A percentile compares a stretch with the other conserved stretches of the same genome.
Evolutionary conservation across 2,329 filamentous ascomycete genomes (phyloP).

Genomic region (Cercospora brassicicola): DNA sequence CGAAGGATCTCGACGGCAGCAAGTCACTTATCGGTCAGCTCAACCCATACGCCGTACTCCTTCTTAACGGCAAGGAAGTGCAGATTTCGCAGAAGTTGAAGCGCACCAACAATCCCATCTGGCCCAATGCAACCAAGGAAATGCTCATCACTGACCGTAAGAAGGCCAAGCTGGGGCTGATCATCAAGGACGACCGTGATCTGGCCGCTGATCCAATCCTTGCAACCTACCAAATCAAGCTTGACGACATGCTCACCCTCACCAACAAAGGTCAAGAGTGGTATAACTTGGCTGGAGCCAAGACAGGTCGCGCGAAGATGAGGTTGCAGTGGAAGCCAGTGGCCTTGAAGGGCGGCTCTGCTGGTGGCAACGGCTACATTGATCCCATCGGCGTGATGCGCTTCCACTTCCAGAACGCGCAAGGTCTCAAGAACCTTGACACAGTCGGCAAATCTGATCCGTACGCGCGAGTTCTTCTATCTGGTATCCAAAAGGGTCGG

Average conservation of each 20-base stretch:
- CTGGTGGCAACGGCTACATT: conserved; percentile 79
- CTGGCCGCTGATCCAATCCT: conserved; percentile 78
- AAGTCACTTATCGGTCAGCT: conserved; percentile 90
- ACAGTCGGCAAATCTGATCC: conserved; percentile 96
- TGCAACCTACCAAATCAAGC: conserved; percentile 90
- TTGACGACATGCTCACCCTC: conserved; percentile 88
- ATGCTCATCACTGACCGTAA: conserved; percentile 93
- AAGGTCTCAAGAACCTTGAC: conserved; percentile 85
- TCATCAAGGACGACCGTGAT: conserved; percentile 94
- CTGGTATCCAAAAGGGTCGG: conserved; percentile 83
- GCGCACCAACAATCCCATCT: conserved; percentile 95
- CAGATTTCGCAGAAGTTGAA: conserved; percentile 90
- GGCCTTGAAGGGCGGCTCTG: conserved; percentile 69
- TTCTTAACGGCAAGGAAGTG: conserved; percentile 89
- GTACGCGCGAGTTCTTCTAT: conserved; percentile 83
- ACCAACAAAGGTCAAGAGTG: conserved; percentile 93
- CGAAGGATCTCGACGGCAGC: conserved; percentile 88
- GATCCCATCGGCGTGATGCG: conserved; percentile 94
- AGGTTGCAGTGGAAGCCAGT: conserved; percentile 94
- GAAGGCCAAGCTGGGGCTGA: conserved; percentile 82
- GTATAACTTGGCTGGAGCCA: conserved; percentile 82
- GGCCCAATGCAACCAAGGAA: conserved; percentile 89
- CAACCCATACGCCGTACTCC: conserved; percentile 83
- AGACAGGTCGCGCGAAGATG: conserved; percentile 85
- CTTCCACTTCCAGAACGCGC: conserved; percentile 82